Base-by-base conservation (phyloP, 202 grass and related monocot genomes). In the Bolboschoenoplectus hybrid region DNA sequence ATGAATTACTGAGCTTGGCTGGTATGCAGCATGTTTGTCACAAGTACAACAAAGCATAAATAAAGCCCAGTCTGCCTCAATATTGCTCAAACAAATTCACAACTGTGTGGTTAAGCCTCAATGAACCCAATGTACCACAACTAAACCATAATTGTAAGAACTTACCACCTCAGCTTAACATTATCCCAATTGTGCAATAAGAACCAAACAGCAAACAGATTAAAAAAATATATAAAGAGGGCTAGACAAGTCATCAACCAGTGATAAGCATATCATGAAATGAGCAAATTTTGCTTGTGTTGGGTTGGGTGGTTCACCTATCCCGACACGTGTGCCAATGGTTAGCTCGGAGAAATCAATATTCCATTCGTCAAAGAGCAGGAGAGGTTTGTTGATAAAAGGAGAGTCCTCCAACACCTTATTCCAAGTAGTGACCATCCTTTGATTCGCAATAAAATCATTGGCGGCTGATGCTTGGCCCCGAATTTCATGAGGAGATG, bases 331-430 rank as follows among this genome's bases (percentile, higher is more conserved):
- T 64, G 97, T 99, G 66, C 97, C 97, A 93, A 94, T 94, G 82
- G 97, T 99, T 80, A 97, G 87, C 85, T 99, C 97, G 39, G 92
- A 93, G 86, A 97, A 99, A 88, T 97, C 97, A 89, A 99, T 94
- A 62, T 94, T 94, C 93, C 97, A 99, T 88, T 99, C 97, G 86
- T 99, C 93, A 91, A 99, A 99, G 57, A 94, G 97, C 81, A 96
- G 86, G 53, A 97, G 87, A 81, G 97, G 93, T 51, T 90, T 99
- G 77, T 94, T 93, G 82, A 88, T 86, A 94, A 94, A 94, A 52
- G 92, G 85, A 49, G 92, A 93, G 45, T 88, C 90, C 78, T 92
- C 86, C 85, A 99, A 88, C 84, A 99, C 91, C 80, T 88, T 87
- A 73, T 94, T 97, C 93, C 93, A 99, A 40, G 85, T 84, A 74